Percentiles rank a stretch among this genome's conserved stretches.
Conservation (phyloP, 2,329 filamentous ascomycete genomes). For the Phialophora expanda region DNA sequence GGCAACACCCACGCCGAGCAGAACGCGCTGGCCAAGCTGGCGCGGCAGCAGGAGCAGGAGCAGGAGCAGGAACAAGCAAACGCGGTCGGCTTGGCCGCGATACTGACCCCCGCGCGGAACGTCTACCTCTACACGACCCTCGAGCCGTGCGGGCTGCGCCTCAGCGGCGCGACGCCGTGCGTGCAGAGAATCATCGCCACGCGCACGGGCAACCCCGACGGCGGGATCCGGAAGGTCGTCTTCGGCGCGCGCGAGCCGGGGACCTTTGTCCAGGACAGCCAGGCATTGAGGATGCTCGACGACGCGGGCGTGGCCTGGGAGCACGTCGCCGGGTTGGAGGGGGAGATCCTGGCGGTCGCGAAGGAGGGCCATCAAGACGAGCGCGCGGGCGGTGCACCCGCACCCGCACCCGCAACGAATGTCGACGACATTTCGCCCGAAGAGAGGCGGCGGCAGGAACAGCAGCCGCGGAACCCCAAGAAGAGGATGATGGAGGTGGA, state of each 20-base stretch:
- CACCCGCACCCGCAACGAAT: constrained; percentile 40
- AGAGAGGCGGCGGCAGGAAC: constrained; percentile 47
- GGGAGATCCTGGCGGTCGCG: constrained; percentile 79
- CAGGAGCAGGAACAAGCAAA: background rate
- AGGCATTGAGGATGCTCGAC: constrained; percentile 72
- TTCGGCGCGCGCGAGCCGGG: constrained; percentile 88
- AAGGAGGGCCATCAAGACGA: constrained; percentile 72
- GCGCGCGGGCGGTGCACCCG: constrained; percentile 21
- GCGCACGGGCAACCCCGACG: constrained; percentile 42
- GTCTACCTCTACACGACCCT: constrained; percentile 86
- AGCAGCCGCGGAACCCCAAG: constrained; percentile 51
- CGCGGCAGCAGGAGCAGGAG: constrained; percentile 41
- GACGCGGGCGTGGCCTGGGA: constrained; percentile 75
- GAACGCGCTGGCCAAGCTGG: constrained; percentile 78
- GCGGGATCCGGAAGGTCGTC: constrained; percentile 76
- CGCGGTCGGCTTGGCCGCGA: constrained; percentile 49
- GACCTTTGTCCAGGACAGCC: constrained; percentile 84
- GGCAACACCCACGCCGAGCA: constrained; percentile 98
- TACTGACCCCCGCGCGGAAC: constrained; percentile 54
- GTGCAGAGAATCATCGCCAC: constrained; percentile 74
- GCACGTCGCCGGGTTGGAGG: constrained; percentile 75
- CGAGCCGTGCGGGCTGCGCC: constrained; percentile 59
- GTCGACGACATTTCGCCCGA: constrained; percentile 48
- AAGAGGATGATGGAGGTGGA: constrained; percentile 54
- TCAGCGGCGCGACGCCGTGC: constrained; percentile 59